phyloP scores from a whole-genome alignment of 495 filamentous ascomycete species.

The Penicillium herquei region DNA sequence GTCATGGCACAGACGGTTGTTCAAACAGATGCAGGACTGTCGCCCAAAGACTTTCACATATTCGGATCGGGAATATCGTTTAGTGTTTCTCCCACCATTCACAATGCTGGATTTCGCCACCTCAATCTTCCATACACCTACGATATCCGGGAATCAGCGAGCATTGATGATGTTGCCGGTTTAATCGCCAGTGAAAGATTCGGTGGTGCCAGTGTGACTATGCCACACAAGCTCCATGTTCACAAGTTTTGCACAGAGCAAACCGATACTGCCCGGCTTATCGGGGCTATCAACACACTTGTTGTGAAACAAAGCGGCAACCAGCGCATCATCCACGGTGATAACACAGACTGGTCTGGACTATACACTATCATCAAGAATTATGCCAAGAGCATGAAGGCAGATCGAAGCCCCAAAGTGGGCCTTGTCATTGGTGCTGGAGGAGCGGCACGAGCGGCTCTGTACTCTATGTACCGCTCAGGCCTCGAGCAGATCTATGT shows the following conservation, averaged over 20 bases:
- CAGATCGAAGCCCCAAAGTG: conserved; percentile 9
- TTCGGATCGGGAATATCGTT: conserved; percentile 64
- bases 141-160: conserved; percentile 50
- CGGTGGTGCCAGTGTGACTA: conserved; percentile 46
- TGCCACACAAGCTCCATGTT: conserved; percentile 48
- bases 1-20: background rate
- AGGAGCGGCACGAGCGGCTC: conserved; percentile 40
- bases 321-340: conserved; percentile 28
- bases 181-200: conserved; percentile 42
- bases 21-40: background rate
- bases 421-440: conserved; percentile 46
- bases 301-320: conserved; percentile 25
- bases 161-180: conserved; percentile 35
- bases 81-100: conserved; percentile 69
- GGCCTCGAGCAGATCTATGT: conserved; percentile 63
- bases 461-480: conserved; percentile 48
- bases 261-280: conserved; percentile 27
- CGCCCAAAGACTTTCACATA: conserved; percentile 44
- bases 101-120: conserved; percentile 63
- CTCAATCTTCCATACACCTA: conserved; percentile 64
- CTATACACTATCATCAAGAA: conserved; percentile 28
- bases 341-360: conserved; percentile 51
- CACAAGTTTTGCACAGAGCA: conserved; percentile 36
- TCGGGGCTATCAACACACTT: conserved; percentile 48
- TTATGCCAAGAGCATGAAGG: conserved; percentile 3